A percentile compares a stretch with the other conserved stretches of the same genome.
Conservation (phyloP, 2,329 filamentous ascomycete genomes). For the Dactylellina drechsleri region DNA sequence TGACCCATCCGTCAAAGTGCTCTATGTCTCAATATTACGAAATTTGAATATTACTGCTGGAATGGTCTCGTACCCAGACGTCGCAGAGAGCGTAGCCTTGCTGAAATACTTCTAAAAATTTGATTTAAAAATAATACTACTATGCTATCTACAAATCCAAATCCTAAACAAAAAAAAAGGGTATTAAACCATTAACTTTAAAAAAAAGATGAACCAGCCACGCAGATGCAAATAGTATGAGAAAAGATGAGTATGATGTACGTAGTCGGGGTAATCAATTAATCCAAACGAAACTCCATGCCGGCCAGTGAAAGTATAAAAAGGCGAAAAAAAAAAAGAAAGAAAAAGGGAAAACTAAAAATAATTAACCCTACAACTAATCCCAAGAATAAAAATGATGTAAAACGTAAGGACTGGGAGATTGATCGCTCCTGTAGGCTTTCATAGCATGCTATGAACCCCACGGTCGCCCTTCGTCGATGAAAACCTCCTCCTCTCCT, state of each 20-base stretch:
- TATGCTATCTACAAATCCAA: background rate
- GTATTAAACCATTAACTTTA: constrained; percentile 10
- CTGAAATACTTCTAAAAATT: background rate
- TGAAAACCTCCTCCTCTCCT: background rate
- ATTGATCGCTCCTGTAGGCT: constrained; percentile 24
- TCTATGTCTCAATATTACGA: too few relatives aligned
- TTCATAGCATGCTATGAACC: background rate
- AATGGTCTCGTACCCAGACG: too few relatives aligned
- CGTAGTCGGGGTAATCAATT: constrained; percentile 12
- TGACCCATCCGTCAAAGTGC: too few relatives aligned
- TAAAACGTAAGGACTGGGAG: constrained; percentile 8
- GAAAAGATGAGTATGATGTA: constrained; percentile 4
- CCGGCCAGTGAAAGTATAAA: constrained; percentile 26
- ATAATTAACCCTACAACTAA: constrained; percentile 43
- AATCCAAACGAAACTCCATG: constrained; percentile 45
- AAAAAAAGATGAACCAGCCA: background rate
- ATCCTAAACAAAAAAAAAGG: constrained; percentile 22
- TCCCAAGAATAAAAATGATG: constrained; percentile 15
- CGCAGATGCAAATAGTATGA: constrained; percentile 13
- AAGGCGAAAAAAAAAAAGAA: background rate
- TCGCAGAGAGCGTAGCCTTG: too few relatives aligned
- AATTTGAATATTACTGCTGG: too few relatives aligned
- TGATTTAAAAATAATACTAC: background rate
- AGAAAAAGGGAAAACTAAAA: constrained; percentile 23
- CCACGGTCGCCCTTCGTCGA: too few relatives aligned